A percentile compares a stretch with the other conserved stretches of the same genome.
These are phyloP conservation scores for Aotearoamyces nothofagi DNA, from an alignment of 2,329 filamentous ascomycete species.

Conservation along the genomic window DNA sequence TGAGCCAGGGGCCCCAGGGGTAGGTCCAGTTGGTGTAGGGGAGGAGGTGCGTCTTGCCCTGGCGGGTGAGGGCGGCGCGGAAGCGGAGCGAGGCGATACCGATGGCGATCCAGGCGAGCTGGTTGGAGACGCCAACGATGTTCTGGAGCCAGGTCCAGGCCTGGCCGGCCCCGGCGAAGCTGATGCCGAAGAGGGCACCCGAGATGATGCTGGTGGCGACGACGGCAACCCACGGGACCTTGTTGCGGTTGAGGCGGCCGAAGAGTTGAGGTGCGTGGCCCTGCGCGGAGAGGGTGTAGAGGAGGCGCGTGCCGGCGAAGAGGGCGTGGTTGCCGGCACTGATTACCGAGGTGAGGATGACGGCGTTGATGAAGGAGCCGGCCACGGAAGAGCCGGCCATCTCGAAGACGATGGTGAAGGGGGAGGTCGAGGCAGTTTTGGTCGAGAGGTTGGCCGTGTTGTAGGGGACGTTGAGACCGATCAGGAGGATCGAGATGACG, in stretches of 20 bases:
- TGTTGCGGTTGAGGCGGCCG: conserved; percentile 29
- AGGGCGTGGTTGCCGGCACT: conserved; percentile 43
- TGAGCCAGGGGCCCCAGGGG: conserved; percentile 41
- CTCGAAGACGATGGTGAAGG: conserved; percentile 47
- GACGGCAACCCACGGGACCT: conserved; percentile 37
- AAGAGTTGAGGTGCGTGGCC: conserved; percentile 41
- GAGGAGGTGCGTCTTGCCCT: conserved; percentile 44
- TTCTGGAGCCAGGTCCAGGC: conserved; percentile 55
- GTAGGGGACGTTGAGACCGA: conserved; percentile 46
- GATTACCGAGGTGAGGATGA: conserved; percentile 41
- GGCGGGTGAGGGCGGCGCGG: conserved; percentile 36
- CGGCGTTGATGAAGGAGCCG: conserved; percentile 44
- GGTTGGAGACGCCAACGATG: conserved; percentile 52
- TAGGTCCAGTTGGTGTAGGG: conserved; percentile 56
- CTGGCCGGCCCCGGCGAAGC: conserved; percentile 48
- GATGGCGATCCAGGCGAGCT: conserved; percentile 51
- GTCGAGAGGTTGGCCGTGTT: no score
- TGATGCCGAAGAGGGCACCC: conserved; percentile 47
- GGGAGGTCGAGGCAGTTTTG: conserved; percentile 30
- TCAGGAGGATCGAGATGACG: conserved; percentile 33
- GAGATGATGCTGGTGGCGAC: conserved; percentile 36
- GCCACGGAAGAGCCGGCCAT: conserved; percentile 37
- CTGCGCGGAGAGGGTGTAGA: conserved; percentile 40
- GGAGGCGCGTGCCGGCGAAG: conserved; percentile 37
- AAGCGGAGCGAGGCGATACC: conserved; percentile 51